Conservation (phyloP, 306 rosid genomes). For the Hippophae gyantsensis region DNA sequence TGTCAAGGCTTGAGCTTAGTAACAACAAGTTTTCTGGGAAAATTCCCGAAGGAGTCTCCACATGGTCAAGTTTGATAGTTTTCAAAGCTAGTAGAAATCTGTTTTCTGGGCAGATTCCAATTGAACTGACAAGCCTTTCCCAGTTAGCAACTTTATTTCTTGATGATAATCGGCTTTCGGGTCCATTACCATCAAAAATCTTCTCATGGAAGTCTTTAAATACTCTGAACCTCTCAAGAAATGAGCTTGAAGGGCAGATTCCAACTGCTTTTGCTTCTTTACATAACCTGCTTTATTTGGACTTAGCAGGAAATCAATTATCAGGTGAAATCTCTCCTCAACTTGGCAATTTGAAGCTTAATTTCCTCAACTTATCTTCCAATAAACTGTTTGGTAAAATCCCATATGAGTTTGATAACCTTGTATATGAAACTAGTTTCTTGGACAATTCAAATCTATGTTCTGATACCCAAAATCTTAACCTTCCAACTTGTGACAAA, state of each 20-base stretch:
- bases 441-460: conserved; percentile 58
- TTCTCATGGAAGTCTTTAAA: conserved; percentile 51
- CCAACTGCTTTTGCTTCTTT: conserved; percentile 42
- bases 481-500: conserved; percentile 38
- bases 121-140: conserved; percentile 44
- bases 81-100: conserved; percentile 60
- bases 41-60: conserved; percentile 38
- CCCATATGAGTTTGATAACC: conserved; percentile 52
- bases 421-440: conserved; percentile 56
- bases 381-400: conserved; percentile 61
- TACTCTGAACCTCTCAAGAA: conserved; percentile 49
- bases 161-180: conserved; percentile 59
- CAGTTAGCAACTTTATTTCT: conserved; percentile 38
- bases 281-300: conserved; percentile 48
- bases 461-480: conserved; percentile 20
- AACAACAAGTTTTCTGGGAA: conserved; percentile 63
- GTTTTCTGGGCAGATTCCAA: conserved; percentile 56
- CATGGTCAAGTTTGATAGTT: conserved; percentile 36
- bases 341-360: conserved; percentile 38
- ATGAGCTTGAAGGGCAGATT: conserved; percentile 57
- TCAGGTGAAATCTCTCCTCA: conserved; percentile 66
- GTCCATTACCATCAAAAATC: conserved; percentile 51
- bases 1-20: conserved; percentile 53
- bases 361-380: conserved; percentile 68
- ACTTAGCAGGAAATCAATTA: conserved; percentile 55